Evolutionary conservation across 2,329 filamentous ascomycete species (phyloP).

Genomic region (Fusarium temperatum): DNA sequence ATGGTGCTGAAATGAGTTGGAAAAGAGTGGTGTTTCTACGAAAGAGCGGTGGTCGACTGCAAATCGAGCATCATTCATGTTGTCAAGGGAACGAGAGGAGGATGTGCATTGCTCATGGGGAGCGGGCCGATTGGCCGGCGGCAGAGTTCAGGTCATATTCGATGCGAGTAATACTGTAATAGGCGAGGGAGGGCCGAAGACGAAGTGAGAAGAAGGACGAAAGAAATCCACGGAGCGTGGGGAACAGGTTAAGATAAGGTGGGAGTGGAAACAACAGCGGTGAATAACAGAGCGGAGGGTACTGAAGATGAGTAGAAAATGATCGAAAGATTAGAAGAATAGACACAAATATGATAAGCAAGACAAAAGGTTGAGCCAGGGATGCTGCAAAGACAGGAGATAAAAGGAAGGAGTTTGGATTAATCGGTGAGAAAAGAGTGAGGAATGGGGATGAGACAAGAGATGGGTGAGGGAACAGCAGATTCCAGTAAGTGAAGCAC

Average conservation of each 20-base stretch:
- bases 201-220: slow-evolving; percentile 55
- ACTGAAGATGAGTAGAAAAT: not conserved
- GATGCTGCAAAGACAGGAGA: not conserved
- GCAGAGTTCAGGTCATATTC: slow-evolving; percentile 55
- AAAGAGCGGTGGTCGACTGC: slow-evolving; percentile 43
- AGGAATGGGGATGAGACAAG: not conserved
- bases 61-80: slow-evolving; percentile 59
- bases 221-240: slow-evolving; percentile 23
- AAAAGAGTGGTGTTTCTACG: not conserved
- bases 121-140: slow-evolving; percentile 59
- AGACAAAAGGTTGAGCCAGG: not conserved
- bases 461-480: slow-evolving; percentile 1
- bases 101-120: slow-evolving; percentile 65
- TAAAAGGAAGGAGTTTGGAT: not conserved
- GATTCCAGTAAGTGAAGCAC: not conserved
- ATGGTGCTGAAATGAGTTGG: slow-evolving; percentile 54
- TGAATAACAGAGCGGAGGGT: slow-evolving; percentile 1
- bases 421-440: not conserved
- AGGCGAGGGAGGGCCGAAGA: slow-evolving; percentile 53
- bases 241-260: slow-evolving; percentile 2
- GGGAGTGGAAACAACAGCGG: slow-evolving; percentile 11
- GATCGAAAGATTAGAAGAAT: not conserved
- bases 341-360: not conserved
- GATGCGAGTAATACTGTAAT: slow-evolving; percentile 47
- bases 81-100: slow-evolving; percentile 55